phyloP scores from a whole-genome alignment of 345 rosid genomes.

The Acer campestre region DNA sequence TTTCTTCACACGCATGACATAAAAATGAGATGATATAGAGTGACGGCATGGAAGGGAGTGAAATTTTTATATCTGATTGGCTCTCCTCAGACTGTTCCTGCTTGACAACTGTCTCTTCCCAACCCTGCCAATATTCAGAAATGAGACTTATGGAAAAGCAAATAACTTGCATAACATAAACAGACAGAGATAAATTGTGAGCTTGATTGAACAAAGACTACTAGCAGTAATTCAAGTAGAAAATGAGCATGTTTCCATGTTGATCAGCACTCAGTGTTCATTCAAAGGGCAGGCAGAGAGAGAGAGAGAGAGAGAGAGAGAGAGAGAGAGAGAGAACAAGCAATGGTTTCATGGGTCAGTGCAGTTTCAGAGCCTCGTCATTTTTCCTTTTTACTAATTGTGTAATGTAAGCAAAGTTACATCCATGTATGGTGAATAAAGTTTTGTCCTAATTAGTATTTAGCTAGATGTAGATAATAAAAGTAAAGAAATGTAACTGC shows the following conservation, averaged over 20 bases:
- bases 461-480: not conserved
- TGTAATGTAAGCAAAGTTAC: not conserved
- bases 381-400: not conserved
- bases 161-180: not conserved
- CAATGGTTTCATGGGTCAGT: not conserved
- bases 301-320: too few relatives aligned
- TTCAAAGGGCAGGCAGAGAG: not conserved
- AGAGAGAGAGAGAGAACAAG: not conserved
- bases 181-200: constrained; percentile 3
- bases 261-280: not conserved
- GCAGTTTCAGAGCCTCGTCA: not conserved
- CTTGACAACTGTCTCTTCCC: constrained; percentile 94
- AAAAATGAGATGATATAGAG: constrained; percentile 85
- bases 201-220: constrained; percentile 3
- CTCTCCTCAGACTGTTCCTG: constrained; percentile 71
- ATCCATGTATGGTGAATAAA: not conserved
- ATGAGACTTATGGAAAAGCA: constrained; percentile 4
- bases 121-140: constrained; percentile 64
- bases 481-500: not conserved
- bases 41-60: constrained; percentile 94
- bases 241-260: not conserved
- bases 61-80: constrained; percentile 83
- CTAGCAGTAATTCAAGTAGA: not conserved
- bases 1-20: constrained; percentile 95
- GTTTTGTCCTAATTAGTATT: not conserved